Evolutionary conservation across 1,284 basidiomycete species (phyloP).

Genomic region (Irpex sp.): DNA sequence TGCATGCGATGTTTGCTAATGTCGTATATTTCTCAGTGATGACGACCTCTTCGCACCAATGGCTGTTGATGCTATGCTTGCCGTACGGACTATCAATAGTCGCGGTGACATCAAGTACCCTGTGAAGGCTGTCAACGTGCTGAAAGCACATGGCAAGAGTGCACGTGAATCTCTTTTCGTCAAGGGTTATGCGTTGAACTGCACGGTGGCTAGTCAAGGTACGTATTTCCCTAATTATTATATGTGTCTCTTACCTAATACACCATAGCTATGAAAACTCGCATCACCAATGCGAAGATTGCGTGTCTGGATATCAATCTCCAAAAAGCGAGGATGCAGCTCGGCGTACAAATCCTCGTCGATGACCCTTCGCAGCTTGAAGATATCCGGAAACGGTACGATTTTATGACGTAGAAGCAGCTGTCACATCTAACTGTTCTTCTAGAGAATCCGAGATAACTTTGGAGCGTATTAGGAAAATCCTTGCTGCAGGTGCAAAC

Average conservation of each 20-base stretch:
- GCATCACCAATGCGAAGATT: conserved; percentile 92
- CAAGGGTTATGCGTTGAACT: conserved; percentile 97
- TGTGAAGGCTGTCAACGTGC: conserved; percentile 98
- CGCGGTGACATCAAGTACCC: conserved; percentile 98
- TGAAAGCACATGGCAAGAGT: conserved; percentile 97
- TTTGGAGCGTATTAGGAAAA: conserved; percentile 94
- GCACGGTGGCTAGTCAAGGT: conserved; percentile 99
- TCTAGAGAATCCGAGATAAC: conserved; percentile 93
- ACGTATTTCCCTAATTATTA: conserved; percentile 19
- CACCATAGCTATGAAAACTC: conserved; percentile 90
- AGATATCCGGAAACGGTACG: conserved; percentile 87
- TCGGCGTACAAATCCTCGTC: conserved; percentile 97
- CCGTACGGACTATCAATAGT: conserved; percentile 93
- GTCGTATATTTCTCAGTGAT: conserved; percentile 56
- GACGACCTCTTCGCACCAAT: conserved; percentile 98
- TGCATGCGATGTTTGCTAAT: conserved; percentile 1
- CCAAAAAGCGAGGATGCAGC: conserved; percentile 95
- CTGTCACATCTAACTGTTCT: neutral
- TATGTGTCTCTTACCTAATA: neutral
- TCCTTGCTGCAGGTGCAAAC: conserved; percentile 94
- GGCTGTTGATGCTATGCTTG: conserved; percentile 98
- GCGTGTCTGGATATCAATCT: conserved; percentile 99
- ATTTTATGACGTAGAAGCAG: neutral
- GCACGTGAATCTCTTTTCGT: conserved; percentile 95
- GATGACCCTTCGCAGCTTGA: conserved; percentile 97